These are phyloP conservation scores for Monosporascus sp. DNA, from an alignment of 2,329 filamentous ascomycete genomes.

Conservation along the genomic window DNA sequence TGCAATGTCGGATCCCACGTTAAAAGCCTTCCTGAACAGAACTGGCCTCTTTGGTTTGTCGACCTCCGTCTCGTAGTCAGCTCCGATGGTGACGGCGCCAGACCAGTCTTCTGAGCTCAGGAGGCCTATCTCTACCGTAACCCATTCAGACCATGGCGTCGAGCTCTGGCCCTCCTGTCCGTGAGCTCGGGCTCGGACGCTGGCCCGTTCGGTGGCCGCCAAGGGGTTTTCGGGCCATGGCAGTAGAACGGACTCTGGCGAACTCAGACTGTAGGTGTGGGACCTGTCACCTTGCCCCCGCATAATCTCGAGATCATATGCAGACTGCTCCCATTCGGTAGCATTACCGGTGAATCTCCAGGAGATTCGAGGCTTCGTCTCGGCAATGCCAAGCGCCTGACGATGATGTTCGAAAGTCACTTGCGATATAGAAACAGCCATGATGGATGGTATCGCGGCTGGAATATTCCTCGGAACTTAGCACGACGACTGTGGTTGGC, in stretches of 20 bases:
- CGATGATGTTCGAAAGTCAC: conserved; percentile 38
- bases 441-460: conserved; percentile 6
- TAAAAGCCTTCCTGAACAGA: conserved; percentile 30
- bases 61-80: conserved; percentile 22
- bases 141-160: conserved; percentile 26
- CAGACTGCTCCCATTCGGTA: conserved; percentile 35
- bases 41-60: conserved; percentile 24
- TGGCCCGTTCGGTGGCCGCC: conserved; percentile 23
- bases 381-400: conserved; percentile 36
- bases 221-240: conserved; percentile 37
- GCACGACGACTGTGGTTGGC: too few relatives aligned
- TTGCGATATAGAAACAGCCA: conserved; percentile 33
- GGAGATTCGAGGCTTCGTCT: conserved; percentile 37
- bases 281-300: not conserved
- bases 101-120: conserved; percentile 25
- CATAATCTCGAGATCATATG: conserved; percentile 38
- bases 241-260: conserved; percentile 33
- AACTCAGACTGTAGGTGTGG: conserved; percentile 13
- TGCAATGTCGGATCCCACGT: conserved; percentile 12
- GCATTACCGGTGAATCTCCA: conserved; percentile 37
- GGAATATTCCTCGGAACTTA: too few relatives aligned
- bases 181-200: conserved; percentile 29
- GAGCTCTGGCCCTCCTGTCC: conserved; percentile 16
- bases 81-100: conserved; percentile 24
- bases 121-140: conserved; percentile 31